phyloP scores from a whole-genome alignment of 1,284 basidiomycete genomes.

The Moniliophthora roreri region DNA sequence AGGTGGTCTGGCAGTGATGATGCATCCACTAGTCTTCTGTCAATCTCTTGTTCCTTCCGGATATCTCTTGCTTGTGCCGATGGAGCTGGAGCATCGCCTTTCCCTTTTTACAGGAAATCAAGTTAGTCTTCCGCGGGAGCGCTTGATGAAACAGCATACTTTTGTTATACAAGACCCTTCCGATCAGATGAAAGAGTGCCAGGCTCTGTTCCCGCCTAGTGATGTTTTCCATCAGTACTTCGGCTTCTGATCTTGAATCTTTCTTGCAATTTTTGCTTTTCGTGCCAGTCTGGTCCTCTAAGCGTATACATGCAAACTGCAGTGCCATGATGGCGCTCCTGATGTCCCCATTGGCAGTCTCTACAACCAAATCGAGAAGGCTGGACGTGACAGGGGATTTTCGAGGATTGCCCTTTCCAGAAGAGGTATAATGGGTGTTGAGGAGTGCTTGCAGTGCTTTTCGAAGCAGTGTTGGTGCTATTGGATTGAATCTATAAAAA shows the following conservation, averaged over 20 bases:
- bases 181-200: slow-evolving; percentile 89
- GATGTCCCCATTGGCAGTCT: slow-evolving; percentile 87
- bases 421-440: slow-evolving; percentile 42
- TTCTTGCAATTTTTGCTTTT: slow-evolving; percentile 30
- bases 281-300: slow-evolving; percentile 16
- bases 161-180: slow-evolving; percentile 95
- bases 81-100: slow-evolving; percentile 60
- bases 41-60: slow-evolving; percentile 55
- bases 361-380: slow-evolving; percentile 68
- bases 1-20: slow-evolving; percentile 58
- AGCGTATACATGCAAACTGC: slow-evolving; percentile 70
- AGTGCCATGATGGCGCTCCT: slow-evolving; percentile 91
- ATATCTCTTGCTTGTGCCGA: slow-evolving; percentile 57
- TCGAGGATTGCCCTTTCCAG: slow-evolving; percentile 50
- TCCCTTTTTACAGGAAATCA: slow-evolving; percentile 50
- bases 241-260: slow-evolving; percentile 25
- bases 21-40: slow-evolving; percentile 49
- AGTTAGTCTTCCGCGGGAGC: not conserved
- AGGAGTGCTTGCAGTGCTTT: slow-evolving; percentile 77
- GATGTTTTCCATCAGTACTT: slow-evolving; percentile 61
- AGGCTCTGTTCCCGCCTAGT: slow-evolving; percentile 85
- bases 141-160: slow-evolving; percentile 46
- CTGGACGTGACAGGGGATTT: slow-evolving; percentile 8
- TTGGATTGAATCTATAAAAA: slow-evolving; percentile 78
- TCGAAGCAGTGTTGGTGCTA: slow-evolving; percentile 83